Conservation (phyloP, 2,329 filamentous ascomycete genomes). For the Elsinoe ampelina region DNA sequence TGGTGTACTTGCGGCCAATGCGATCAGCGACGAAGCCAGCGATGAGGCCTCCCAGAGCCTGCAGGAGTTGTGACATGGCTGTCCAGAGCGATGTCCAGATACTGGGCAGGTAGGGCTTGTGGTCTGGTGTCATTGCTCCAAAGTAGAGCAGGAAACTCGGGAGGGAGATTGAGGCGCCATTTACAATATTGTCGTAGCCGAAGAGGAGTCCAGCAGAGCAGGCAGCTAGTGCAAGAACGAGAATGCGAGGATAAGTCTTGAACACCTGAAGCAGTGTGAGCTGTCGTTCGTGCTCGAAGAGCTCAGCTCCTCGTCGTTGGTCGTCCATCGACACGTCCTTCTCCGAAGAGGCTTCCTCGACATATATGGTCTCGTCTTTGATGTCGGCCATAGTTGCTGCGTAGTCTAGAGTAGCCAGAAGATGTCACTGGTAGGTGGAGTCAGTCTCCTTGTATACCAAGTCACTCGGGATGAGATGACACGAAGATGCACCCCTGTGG, state of each 20-base stretch:
- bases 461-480: neutral
- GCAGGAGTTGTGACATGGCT: neutral
- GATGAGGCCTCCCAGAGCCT: slow-evolving; percentile 39
- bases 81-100: slow-evolving; percentile 23
- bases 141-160: slow-evolving; percentile 12
- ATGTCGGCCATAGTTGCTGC: neutral
- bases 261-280: neutral
- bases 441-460: neutral
- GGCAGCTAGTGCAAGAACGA: neutral
- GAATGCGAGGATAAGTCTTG: neutral
- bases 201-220: neutral
- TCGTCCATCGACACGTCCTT: neutral
- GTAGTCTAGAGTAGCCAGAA: neutral
- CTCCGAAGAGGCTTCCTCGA: neutral
- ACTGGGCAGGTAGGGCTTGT: slow-evolving; percentile 6
- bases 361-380: neutral
- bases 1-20: slow-evolving; percentile 42
- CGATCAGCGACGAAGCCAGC: slow-evolving; percentile 41
- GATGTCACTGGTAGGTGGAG: neutral
- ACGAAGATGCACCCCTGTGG: neutral
- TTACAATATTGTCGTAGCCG: neutral
- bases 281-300: slow-evolving; percentile 3
- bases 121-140: slow-evolving; percentile 6
- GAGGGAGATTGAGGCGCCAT: slow-evolving; percentile 8
- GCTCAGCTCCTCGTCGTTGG: neutral